Evolutionary conservation across 2,329 filamentous ascomycete genomes (phyloP), one percentile per base, ranked within the genome.

Genomic region (Fonsecaea multimorphosa): DNA sequence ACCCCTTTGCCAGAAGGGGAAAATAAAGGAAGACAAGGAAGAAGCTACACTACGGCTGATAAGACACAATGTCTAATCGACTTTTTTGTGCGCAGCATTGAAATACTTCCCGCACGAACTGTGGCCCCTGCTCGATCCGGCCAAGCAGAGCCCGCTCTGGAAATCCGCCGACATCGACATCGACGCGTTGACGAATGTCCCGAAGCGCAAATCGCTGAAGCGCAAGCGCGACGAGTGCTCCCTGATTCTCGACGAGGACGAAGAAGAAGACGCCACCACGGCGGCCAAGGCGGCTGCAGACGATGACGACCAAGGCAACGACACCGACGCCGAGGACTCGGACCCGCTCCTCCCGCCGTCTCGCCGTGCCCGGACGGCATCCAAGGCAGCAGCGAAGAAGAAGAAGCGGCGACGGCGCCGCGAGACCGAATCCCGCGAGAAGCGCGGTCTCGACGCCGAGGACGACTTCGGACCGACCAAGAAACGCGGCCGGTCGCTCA

Each of bases 41-140:
- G 29, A 8, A 31, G 29, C 8, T 31, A 4, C 8, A 31, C 29
- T 31, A 31, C 8, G 29, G 29, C 29, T 31, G 29, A 31, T 31
- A 11, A 49, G 19, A 49, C 19, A 46, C 40, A 9, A 14, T 14
- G 31, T 27, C 27, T 58, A 29, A 54, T 49, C 31, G 32, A 9
- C 11, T n/a, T 40, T 12, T 32, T 19, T 31, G n/a, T 34, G 31
- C n/a, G 32, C 51, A 69, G 85, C 84, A 44, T 80, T 85, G 70
- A 80, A 83, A 59, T 82, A 86, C 68, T 89, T 88, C 70, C 86
- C 87, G 0, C 78, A 82, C 44, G 85, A 88, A 71, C 76, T 89
- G 16, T 86, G 84, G 79, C 76, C 79, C 2, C 82, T 81, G 1
- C 79, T 89, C 12, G 84, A 85, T 70, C 80, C 81, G 5, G 77